These are phyloP conservation scores for Microcos paniculata DNA, from an alignment of 345 rosid genomes.

Conservation along the genomic window DNA sequence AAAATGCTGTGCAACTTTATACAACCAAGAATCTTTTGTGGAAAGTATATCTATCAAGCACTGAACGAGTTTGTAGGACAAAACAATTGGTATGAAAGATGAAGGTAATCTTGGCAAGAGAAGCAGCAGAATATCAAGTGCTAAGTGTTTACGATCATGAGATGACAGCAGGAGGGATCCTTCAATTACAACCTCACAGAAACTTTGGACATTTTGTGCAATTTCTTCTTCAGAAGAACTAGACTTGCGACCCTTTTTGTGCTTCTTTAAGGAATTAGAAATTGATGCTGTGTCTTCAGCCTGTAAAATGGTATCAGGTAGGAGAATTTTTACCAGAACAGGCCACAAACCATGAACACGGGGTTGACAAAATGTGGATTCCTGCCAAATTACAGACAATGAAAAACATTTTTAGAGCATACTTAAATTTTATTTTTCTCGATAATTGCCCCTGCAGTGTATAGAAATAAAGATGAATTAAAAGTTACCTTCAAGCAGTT, in stretches of 20 bases:
- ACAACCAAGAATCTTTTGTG: constrained; percentile 86
- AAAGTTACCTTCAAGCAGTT: constrained; percentile 80
- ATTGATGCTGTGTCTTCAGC: constrained; percentile 61
- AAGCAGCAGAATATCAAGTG: constrained; percentile 73
- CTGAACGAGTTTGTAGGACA: constrained; percentile 81
- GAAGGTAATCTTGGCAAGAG: constrained; percentile 85
- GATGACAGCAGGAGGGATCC: constrained; percentile 78
- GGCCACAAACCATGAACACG: constrained; percentile 91
- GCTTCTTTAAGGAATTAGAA: constrained; percentile 75
- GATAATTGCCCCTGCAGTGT: not conserved
- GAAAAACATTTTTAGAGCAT: constrained; percentile 8
- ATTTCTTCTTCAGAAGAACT: constrained; percentile 76
- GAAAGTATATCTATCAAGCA: constrained; percentile 87
- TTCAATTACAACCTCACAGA: constrained; percentile 67
- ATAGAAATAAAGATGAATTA: not conserved
- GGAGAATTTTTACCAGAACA: constrained; percentile 63
- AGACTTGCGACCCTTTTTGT: constrained; percentile 70
- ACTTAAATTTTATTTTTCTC: not conserved
- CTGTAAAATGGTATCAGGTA: constrained; percentile 68
- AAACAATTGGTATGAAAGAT: constrained; percentile 54
- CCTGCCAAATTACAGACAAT: constrained; percentile 53
- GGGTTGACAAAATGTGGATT: constrained; percentile 95
- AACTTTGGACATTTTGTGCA: constrained; percentile 51
- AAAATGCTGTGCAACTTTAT: constrained; percentile 79
- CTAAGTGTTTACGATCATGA: constrained; percentile 95